Evolutionary conservation across 2,329 filamentous ascomycete species (phyloP).

Genomic region (Falciphora oryzae): DNA sequence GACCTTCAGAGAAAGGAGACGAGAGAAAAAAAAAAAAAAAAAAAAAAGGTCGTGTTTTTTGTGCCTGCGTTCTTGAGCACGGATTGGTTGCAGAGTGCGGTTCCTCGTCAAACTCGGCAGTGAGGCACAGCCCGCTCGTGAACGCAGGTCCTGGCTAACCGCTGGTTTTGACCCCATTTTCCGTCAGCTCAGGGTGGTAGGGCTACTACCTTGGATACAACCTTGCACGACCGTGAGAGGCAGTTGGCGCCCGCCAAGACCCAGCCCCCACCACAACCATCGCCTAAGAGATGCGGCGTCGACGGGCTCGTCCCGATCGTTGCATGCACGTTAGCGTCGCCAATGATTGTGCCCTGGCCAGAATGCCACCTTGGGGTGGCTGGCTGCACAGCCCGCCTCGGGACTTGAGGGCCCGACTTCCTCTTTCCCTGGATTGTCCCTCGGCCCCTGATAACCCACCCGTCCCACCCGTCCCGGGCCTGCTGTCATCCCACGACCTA

Average conservation of each 20-base stretch:
- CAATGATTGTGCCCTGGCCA: slow-evolving; percentile 2
- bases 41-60: too few relatives aligned
- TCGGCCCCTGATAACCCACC: too few relatives aligned
- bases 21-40: too few relatives aligned
- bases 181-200: background rate
- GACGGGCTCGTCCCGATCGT: too few relatives aligned
- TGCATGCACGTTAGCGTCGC: too few relatives aligned
- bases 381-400: background rate
- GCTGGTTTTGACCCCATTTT: background rate
- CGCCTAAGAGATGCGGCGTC: background rate
- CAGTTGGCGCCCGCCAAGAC: background rate
- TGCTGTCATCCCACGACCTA: too few relatives aligned
- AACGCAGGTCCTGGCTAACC: too few relatives aligned
- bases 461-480: too few relatives aligned
- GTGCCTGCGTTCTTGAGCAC: background rate
- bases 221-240: background rate
- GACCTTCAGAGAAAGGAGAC: too few relatives aligned
- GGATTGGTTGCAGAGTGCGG: too few relatives aligned
- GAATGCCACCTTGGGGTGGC: background rate
- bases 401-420: background rate
- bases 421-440: background rate
- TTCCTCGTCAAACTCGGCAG: background rate
- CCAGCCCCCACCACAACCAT: background rate
- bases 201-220: background rate
- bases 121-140: background rate